Conservation (phyloP, 306 rosid genomes). For the Oxytropis ochrocephala region DNA sequence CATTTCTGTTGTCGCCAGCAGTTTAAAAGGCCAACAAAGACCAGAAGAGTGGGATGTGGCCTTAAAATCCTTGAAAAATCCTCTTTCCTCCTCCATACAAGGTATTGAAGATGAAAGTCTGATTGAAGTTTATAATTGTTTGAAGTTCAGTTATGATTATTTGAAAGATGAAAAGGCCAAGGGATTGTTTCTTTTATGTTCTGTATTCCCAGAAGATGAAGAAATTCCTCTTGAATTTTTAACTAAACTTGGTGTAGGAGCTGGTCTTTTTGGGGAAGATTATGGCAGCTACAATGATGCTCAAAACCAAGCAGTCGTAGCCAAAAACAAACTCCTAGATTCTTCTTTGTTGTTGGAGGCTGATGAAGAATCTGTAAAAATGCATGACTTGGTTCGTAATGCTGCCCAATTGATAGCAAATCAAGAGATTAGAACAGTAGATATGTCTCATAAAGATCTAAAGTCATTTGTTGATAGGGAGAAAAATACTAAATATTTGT, state of each 20-base stretch:
- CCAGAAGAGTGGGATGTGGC: background rate
- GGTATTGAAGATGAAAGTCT: background rate
- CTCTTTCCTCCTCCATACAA: background rate
- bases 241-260: background rate
- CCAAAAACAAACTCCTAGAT: background rate
- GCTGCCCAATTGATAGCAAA: background rate
- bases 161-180: background rate
- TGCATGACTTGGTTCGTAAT: slow-evolving; percentile 18
- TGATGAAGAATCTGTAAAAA: accelerated
- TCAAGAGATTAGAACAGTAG: background rate
- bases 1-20: background rate
- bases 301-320: background rate
- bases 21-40: background rate
- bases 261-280: background rate
- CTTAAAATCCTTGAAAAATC: background rate
- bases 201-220: slow-evolving; percentile 22
- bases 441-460: no score
- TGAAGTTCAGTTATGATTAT: background rate
- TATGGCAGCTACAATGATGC: background rate
- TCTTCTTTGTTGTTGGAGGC: background rate
- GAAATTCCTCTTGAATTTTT: background rate
- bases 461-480: background rate
- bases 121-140: background rate
- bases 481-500: background rate
- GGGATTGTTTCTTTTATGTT: background rate